phyloP scores from a whole-genome alignment of 139 green algal species.

The Chlorella sp. region DNA sequence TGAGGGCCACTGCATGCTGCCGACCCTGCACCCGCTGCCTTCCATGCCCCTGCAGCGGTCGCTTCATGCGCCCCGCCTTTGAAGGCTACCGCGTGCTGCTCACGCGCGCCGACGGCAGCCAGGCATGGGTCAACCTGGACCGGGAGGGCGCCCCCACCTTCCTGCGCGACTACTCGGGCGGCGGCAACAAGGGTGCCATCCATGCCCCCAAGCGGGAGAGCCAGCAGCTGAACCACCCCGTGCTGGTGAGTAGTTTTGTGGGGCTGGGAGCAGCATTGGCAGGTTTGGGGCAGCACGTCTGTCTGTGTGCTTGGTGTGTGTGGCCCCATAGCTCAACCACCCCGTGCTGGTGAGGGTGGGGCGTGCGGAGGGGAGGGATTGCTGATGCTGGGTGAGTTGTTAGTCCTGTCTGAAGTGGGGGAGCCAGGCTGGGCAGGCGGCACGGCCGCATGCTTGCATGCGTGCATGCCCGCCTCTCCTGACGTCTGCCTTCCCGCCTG shows the following conservation, averaged over 20 bases:
- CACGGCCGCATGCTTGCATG: too few species aligned
- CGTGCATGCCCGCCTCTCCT: too few species aligned
- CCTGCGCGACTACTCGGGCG: constrained; percentile 45
- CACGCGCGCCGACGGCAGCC: constrained; percentile 47
- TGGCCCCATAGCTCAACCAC: constrained; percentile 12
- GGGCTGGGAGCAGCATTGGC: too few species aligned
- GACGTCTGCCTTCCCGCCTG: too few species aligned
- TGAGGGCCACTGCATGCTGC: too few species aligned
- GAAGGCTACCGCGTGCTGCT: constrained; percentile 73
- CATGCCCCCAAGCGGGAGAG: constrained; percentile 40
- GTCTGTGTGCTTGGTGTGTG: too few species aligned
- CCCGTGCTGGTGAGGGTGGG: not conserved
- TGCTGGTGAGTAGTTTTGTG: not conserved
- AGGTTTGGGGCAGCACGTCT: too few species aligned
- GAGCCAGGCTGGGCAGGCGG: too few species aligned
- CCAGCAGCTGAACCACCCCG: not conserved
- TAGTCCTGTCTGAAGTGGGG: too few species aligned
- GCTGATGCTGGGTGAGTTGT: not conserved
- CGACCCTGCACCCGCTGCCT: too few species aligned
- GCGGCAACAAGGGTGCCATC: constrained; percentile 46
- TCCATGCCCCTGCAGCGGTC: constrained; percentile 25
- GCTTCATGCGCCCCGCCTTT: constrained; percentile 59
- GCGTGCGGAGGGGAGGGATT: too few species aligned
- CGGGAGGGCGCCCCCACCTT: constrained; percentile 40
- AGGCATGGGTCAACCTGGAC: constrained; percentile 55